phyloP scores from a whole-genome alignment of 371 early-diverging fungal genomes.

The Blastocladiella emersonii region DNA sequence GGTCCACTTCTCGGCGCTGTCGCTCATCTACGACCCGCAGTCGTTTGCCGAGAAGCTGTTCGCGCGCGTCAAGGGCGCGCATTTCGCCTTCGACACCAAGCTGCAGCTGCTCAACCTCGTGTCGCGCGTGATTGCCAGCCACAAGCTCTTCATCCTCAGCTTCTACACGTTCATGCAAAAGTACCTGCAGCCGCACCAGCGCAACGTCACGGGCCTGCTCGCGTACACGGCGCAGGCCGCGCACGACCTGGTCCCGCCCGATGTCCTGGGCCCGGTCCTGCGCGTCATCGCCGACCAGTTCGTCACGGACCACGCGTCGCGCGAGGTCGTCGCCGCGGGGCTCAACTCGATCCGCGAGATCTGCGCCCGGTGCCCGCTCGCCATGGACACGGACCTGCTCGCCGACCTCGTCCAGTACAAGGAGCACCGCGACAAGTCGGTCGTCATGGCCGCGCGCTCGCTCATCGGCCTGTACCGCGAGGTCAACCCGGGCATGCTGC shows the following conservation, averaged over 20 bases:
- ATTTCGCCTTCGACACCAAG: constrained; percentile 62
- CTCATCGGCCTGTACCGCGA: constrained; percentile 81
- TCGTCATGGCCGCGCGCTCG: constrained; percentile 78
- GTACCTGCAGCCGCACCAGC: constrained; percentile 85
- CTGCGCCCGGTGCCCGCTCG: constrained; percentile 74
- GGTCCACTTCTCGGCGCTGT: constrained; percentile 85
- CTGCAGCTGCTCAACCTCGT: constrained; percentile 81
- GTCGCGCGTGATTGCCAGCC: constrained; percentile 83
- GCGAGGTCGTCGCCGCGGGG: constrained; percentile 88
- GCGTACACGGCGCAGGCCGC: constrained; percentile 79
- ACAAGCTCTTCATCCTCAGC: constrained; percentile 71
- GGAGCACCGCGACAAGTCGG: constrained; percentile 78
- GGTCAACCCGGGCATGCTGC: constrained; percentile 79
- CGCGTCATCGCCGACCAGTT: constrained; percentile 88
- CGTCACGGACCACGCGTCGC: constrained; percentile 73
- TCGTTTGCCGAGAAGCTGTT: constrained; percentile 85
- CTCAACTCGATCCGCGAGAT: constrained; percentile 88
- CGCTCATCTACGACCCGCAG: constrained; percentile 89
- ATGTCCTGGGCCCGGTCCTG: constrained; percentile 65
- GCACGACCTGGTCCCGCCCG: constrained; percentile 86
- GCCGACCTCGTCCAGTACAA: constrained; percentile 82
- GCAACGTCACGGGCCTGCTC: constrained; percentile 82
- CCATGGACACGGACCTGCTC: constrained; percentile 71
- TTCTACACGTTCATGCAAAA: constrained; percentile 80
- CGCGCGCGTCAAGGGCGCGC: constrained; percentile 33